These are phyloP conservation scores for Chamaecrista fasciculata DNA, from an alignment of 306 rosid genomes.

Conservation along the genomic window DNA sequence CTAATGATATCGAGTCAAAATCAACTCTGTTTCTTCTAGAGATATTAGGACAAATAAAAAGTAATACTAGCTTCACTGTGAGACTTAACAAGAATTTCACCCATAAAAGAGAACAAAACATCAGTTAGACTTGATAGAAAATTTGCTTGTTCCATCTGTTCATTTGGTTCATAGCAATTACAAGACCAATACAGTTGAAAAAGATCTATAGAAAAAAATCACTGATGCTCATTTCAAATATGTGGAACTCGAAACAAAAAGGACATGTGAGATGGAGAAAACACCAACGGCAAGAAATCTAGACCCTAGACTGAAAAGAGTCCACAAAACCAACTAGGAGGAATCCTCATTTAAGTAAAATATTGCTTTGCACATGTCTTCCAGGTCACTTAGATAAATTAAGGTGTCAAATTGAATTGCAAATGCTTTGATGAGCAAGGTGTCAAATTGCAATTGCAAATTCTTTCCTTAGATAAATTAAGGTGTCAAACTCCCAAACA, in stretches of 20 bases:
- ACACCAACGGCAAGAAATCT: background rate
- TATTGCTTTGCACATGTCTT: background rate
- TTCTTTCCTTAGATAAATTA: no score
- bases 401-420: background rate
- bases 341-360: background rate
- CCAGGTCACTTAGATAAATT: background rate
- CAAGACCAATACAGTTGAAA: background rate
- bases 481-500: no score
- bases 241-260: background rate
- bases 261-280: background rate
- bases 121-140: background rate
- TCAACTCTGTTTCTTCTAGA: constrained; percentile 9
- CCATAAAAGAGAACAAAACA: background rate
- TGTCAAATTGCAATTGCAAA: no score
- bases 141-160: background rate
- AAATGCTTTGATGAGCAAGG: background rate
- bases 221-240: background rate
- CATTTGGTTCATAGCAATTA: background rate
- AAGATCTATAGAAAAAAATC: no score
- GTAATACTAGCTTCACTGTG: background rate
- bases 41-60: background rate
- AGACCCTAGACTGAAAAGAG: background rate
- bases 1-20: background rate
- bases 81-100: no score
- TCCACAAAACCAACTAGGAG: background rate